These are phyloP conservation scores for Leucocoprinus birnbaumii DNA, from an alignment of 768 basidiomycete genomes.

Conservation along the genomic window DNA sequence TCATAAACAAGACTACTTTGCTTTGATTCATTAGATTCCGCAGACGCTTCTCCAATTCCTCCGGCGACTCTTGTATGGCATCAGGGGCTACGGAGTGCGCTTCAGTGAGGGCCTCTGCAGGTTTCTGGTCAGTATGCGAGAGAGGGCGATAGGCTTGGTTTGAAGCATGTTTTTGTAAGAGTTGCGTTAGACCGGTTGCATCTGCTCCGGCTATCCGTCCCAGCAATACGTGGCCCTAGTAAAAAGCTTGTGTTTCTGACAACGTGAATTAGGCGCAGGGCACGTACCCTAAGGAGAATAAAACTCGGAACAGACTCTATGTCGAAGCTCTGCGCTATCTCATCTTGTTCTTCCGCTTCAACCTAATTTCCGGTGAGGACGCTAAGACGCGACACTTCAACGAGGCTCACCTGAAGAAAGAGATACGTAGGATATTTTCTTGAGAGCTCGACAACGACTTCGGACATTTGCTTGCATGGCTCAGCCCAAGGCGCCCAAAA, in stretches of 20 bases:
- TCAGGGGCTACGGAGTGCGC: conserved; percentile 13
- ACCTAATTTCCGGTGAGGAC: conserved; percentile 44
- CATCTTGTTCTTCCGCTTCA: conserved; percentile 75
- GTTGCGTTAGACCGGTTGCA: conserved; percentile 54
- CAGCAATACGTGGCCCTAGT: conserved; percentile 86
- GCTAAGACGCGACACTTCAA: background rate
- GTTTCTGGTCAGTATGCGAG: conserved; percentile 46
- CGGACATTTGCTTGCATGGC: conserved; percentile 89
- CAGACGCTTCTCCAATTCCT: conserved; percentile 67
- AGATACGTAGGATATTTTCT: conserved; percentile 66
- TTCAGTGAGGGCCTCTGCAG: conserved; percentile 27
- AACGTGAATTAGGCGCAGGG: too few species aligned
- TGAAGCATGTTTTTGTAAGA: conserved; percentile 58
- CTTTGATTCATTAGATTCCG: conserved; percentile 72
- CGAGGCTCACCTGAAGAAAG: conserved; percentile 62
- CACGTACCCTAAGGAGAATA: conserved; percentile 71
- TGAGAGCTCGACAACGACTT: conserved; percentile 69
- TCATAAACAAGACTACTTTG: conserved; percentile 88
- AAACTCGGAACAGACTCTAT: conserved; percentile 88
- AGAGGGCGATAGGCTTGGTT: conserved; percentile 35
- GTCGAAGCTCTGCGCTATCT: conserved; percentile 91
- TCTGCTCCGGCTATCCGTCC: conserved; percentile 80
- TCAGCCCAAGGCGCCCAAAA: conserved; percentile 96
- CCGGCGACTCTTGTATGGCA: conserved; percentile 48
- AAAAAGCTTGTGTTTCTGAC: too few species aligned